phyloP scores from a whole-genome alignment of 1,284 basidiomycete genomes.

The Cryptococcus maquisensis region DNA sequence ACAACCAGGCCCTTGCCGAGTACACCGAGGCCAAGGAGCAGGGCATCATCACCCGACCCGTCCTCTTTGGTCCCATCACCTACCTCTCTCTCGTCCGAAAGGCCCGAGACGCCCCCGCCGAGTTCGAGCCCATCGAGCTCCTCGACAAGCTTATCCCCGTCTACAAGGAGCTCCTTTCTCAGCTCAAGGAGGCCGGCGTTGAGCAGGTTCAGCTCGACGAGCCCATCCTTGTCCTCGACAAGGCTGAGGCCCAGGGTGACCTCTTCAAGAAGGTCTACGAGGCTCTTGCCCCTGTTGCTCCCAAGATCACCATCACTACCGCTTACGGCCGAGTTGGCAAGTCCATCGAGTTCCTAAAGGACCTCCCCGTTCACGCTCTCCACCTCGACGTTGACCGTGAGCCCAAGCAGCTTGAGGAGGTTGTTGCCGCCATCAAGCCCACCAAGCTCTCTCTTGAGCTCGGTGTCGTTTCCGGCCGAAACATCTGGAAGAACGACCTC shows the following conservation, averaged over 20 bases:
- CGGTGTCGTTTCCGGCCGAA: slow-evolving; percentile 95
- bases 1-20: slow-evolving; percentile 93
- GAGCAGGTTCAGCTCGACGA: slow-evolving; percentile 97
- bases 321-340: slow-evolving; percentile 96
- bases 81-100: slow-evolving; percentile 93
- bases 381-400: slow-evolving; percentile 97
- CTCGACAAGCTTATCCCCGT: slow-evolving; percentile 83
- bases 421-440: slow-evolving; percentile 76
- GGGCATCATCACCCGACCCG: slow-evolving; percentile 89
- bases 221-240: slow-evolving; percentile 91
- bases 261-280: slow-evolving; percentile 80
- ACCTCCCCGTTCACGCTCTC: slow-evolving; percentile 89
- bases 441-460: slow-evolving; percentile 83
- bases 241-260: slow-evolving; percentile 71
- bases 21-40: slow-evolving; percentile 91
- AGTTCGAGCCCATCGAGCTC: slow-evolving; percentile 87
- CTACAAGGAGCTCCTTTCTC: slow-evolving; percentile 85
- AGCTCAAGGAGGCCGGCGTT: slow-evolving; percentile 89
- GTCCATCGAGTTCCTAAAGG: slow-evolving; percentile 83
- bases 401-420: slow-evolving; percentile 80
- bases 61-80: slow-evolving; percentile 92
- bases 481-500: slow-evolving; percentile 99
- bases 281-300: slow-evolving; percentile 73
- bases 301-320: slow-evolving; percentile 89
- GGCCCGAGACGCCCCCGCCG: slow-evolving; percentile 74